Conservation (phyloP, 2,329 filamentous ascomycete species). For the Chaetomiaceae sp. region DNA sequence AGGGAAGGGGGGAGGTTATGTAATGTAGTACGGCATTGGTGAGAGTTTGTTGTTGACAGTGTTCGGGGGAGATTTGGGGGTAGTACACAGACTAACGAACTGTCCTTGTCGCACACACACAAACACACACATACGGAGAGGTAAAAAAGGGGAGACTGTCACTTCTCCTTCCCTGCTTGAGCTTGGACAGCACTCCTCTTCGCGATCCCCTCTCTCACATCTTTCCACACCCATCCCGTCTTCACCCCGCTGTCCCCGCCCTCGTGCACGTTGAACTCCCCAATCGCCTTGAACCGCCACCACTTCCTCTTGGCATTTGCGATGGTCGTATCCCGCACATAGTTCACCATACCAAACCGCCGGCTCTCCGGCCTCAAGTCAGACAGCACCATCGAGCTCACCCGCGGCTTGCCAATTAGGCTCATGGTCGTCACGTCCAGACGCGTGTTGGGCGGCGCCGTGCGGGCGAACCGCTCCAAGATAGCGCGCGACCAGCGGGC, state of each 20-base stretch:
- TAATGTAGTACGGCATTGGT: neutral
- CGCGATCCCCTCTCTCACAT: conserved; percentile 29
- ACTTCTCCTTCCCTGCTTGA: neutral
- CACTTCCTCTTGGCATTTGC: conserved; percentile 29
- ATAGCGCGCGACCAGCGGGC: conserved; percentile 58
- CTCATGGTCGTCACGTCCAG: conserved; percentile 55
- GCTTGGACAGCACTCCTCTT: conserved; percentile 1
- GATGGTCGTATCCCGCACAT: conserved; percentile 30
- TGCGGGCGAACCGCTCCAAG: conserved; percentile 49
- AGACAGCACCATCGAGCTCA: conserved; percentile 32
- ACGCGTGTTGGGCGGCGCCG: conserved; percentile 43
- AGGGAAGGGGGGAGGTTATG: neutral
- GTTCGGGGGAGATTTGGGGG: no score
- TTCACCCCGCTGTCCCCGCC: conserved; percentile 25
- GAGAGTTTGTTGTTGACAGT: neutral
- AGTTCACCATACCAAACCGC: conserved; percentile 39
- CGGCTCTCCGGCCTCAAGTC: conserved; percentile 32
- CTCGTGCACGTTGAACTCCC: conserved; percentile 34
- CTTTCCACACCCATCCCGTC: conserved; percentile 37
- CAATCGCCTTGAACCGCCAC: conserved; percentile 37
- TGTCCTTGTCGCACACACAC: no score
- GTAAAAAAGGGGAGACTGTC: neutral
- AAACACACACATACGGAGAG: neutral
- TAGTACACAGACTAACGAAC: no score
- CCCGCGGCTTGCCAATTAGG: conserved; percentile 50